Evolutionary conservation across 108 stramenopile genomes (phyloP).

Genomic region (Cyclostephanos tholiformis): DNA sequence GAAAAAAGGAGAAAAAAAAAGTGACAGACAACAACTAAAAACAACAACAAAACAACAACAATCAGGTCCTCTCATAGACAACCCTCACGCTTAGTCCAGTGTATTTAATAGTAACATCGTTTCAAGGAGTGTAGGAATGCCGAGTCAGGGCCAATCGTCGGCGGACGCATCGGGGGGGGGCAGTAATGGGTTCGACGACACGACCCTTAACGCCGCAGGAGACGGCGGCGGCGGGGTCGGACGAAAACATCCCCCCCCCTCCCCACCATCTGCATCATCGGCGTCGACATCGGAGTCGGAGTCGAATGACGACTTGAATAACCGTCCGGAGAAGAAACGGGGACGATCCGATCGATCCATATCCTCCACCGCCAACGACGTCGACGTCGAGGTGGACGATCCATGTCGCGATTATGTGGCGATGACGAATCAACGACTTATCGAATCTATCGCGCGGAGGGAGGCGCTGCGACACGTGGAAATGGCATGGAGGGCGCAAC

Average conservation of each 20-base stretch:
- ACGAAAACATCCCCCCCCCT: not conserved
- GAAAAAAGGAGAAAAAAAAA: not conserved
- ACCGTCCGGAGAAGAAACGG: not conserved
- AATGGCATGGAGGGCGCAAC: constrained; percentile 36
- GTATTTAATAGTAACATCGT: not conserved
- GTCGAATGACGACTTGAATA: not conserved
- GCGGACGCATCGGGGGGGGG: not conserved
- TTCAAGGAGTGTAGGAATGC: not conserved
- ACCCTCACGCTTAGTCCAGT: no score
- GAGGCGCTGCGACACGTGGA: constrained; percentile 31
- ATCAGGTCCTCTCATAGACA: no score
- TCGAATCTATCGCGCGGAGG: constrained; percentile 19
- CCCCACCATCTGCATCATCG: not conserved
- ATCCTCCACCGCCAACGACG: not conserved
- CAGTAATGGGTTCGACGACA: not conserved
- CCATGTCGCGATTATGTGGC: not conserved
- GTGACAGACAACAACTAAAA: not conserved
- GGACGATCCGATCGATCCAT: not conserved
- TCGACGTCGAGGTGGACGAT: not conserved
- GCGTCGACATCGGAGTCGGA: not conserved
- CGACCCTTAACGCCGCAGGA: not conserved
- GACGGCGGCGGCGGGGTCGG: not conserved
- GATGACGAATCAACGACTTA: constrained; percentile 10
- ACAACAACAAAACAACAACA: no score
- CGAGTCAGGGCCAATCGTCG: not conserved